Percentiles rank a stretch among this genome's conserved stretches.
These are phyloP conservation scores for Xylaria sp. DNA, from an alignment of 2,329 filamentous ascomycete genomes.

Conservation along the genomic window DNA sequence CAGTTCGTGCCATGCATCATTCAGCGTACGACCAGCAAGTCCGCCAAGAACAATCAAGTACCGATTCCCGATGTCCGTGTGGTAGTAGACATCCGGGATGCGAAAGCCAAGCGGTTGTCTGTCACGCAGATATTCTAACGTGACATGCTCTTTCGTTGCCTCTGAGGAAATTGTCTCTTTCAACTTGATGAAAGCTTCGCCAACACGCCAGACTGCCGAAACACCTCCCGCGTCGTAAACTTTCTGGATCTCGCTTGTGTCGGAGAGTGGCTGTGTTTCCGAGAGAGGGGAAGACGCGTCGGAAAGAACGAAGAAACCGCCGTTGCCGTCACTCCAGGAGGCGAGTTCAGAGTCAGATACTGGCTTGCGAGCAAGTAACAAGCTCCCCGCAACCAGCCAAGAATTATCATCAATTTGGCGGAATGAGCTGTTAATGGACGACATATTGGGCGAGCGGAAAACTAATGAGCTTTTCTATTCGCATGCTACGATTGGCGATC, in stretches of 20 bases:
- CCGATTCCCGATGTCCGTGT: conserved; percentile 21
- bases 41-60: conserved; percentile 27
- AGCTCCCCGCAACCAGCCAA: conserved; percentile 25
- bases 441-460: conserved; percentile 9
- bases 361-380: conserved; percentile 28
- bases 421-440: conserved; percentile 16
- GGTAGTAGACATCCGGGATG: conserved; percentile 29
- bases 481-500: too few relatives aligned
- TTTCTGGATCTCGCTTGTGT: conserved; percentile 26
- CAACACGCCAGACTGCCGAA: conserved; percentile 31
- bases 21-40: conserved; percentile 27
- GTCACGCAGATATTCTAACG: conserved; percentile 23
- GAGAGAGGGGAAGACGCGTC: conserved; percentile 19
- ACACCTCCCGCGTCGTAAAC: conserved; percentile 29
- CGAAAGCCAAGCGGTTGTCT: conserved; percentile 26
- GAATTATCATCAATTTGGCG: conserved; percentile 26
- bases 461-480: too few relatives aligned
- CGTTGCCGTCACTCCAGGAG: conserved; percentile 27
- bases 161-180: conserved; percentile 24
- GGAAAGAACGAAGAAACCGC: conserved; percentile 28
- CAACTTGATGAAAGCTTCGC: conserved; percentile 30
- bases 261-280: conserved; percentile 26
- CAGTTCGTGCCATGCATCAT: conserved; percentile 25
- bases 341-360: conserved; percentile 20
- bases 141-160: conserved; percentile 31